These are phyloP conservation scores for Chiua virens DNA, from an alignment of 768 basidiomycete species.

Conservation along the genomic window DNA sequence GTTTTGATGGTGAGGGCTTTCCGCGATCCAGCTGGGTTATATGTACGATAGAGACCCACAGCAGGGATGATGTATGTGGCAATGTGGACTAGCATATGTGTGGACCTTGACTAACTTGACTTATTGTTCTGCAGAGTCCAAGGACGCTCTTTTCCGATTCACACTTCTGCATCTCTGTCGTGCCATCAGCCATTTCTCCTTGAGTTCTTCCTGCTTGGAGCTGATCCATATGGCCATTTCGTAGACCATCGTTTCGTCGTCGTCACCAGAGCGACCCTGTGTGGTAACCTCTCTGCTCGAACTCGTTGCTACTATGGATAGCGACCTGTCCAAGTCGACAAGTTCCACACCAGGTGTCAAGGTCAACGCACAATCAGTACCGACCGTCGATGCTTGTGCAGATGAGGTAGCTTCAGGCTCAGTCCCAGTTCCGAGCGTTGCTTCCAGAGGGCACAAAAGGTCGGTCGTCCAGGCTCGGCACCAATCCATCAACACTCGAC, in stretches of 20 bases:
- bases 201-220: conserved; percentile 9
- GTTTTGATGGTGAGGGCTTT: too few species aligned
- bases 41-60: too few species aligned
- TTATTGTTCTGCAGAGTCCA: too few species aligned
- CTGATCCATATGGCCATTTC: neutral
- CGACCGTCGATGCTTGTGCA: neutral
- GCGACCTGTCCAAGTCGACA: neutral
- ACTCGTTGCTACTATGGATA: neutral
- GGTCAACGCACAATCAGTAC: neutral
- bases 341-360: neutral
- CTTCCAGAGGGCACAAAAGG: neutral
- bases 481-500: conserved; percentile 11
- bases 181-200: conserved; percentile 6
- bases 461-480: conserved; percentile 2
- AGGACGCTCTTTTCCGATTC: neutral
- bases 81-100: too few species aligned
- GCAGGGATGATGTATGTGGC: too few species aligned
- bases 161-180: neutral
- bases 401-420: neutral
- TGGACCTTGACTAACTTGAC: too few species aligned
- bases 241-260: neutral
- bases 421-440: neutral
- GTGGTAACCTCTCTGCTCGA: neutral
- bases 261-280: neutral
- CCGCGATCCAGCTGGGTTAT: too few species aligned